These are phyloP conservation scores for Saccharomycopsis guyanensis DNA, from an alignment of 805 yeast genomes.

Conservation along the genomic window DNA sequence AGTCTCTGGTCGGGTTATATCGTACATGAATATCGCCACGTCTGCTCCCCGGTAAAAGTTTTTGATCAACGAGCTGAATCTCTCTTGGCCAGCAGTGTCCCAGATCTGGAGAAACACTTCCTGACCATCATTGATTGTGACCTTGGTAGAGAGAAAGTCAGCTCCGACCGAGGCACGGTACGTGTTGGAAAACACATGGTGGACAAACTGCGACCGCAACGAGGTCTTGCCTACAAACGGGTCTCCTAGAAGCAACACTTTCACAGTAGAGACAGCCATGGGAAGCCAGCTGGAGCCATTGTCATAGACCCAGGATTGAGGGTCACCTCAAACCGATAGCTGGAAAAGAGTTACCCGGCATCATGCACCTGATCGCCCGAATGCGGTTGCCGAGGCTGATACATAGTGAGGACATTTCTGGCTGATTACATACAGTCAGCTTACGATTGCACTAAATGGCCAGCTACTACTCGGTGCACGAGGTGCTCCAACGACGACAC, in stretches of 20 bases:
- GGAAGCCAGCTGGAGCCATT: too few species aligned
- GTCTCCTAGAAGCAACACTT: conserved; percentile 51
- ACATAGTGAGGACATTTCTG: too few species aligned
- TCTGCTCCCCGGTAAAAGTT: conserved; percentile 56
- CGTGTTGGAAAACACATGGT: conserved; percentile 46
- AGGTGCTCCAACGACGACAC: too few species aligned
- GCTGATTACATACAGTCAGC: too few species aligned
- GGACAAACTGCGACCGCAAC: conserved; percentile 45
- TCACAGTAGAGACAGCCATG: conserved; percentile 25
- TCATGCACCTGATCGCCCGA: too few species aligned
- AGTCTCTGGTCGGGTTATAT: conserved; percentile 43
- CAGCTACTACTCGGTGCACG: too few species aligned
- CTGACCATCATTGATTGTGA: conserved; percentile 19
- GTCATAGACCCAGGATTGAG: too few species aligned
- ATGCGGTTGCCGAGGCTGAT: too few species aligned
- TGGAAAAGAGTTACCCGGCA: too few species aligned
- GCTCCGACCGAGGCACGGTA: conserved; percentile 56
- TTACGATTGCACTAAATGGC: too few species aligned
- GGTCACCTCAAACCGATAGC: too few species aligned
- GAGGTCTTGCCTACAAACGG: conserved; percentile 57
- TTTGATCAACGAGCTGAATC: conserved; percentile 63
- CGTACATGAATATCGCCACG: conserved; percentile 46
- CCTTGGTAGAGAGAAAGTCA: conserved; percentile 42
- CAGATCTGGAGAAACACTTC: conserved; percentile 48
- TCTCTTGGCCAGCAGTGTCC: conserved; percentile 79